These are phyloP conservation scores for Thalassiosira oceanica DNA, from an alignment of 352 stramenopile species.

Conservation along the genomic window DNA sequence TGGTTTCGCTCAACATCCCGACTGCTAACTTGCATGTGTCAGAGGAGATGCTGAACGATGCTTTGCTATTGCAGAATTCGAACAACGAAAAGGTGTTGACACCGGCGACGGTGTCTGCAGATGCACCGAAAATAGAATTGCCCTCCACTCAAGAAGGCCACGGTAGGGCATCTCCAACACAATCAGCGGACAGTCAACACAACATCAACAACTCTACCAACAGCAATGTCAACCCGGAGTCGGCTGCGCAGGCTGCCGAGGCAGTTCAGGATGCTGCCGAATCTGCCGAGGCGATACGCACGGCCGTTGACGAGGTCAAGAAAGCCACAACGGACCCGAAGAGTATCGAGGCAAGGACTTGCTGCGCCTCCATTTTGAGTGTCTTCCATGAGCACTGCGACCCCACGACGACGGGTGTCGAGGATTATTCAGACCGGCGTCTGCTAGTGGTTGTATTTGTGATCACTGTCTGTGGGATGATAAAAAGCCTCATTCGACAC, in stretches of 20 bases:
- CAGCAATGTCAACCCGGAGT: slow-evolving; percentile 6
- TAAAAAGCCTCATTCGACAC: slow-evolving; percentile 80
- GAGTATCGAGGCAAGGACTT: slow-evolving; percentile 51
- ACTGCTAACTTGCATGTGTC: slow-evolving; percentile 55
- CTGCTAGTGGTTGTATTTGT: slow-evolving; percentile 76
- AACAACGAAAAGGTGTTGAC: neutral
- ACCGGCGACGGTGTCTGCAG: slow-evolving; percentile 1
- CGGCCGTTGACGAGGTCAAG: slow-evolving; percentile 57
- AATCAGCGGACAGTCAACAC: neutral
- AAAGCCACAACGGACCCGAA: slow-evolving; percentile 48
- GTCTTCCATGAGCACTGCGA: slow-evolving; percentile 80
- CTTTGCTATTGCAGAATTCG: slow-evolving; percentile 59
- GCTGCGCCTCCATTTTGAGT: slow-evolving; percentile 76
- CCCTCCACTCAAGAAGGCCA: neutral
- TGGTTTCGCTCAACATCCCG: slow-evolving; percentile 57
- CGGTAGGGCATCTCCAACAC: slow-evolving; percentile 10
- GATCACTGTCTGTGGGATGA: slow-evolving; percentile 76
- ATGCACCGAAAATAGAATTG: neutral
- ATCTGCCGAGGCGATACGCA: slow-evolving; percentile 63
- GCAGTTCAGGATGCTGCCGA: slow-evolving; percentile 48
- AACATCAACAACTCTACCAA: neutral
- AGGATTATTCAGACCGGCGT: slow-evolving; percentile 66
- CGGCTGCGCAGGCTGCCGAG: slow-evolving; percentile 27
- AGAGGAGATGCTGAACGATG: slow-evolving; percentile 59
- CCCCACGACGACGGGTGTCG: slow-evolving; percentile 53